Base-by-base conservation (phyloP, 1,284 basidiomycete genomes). In the Apiotrichum porosum region DNA sequence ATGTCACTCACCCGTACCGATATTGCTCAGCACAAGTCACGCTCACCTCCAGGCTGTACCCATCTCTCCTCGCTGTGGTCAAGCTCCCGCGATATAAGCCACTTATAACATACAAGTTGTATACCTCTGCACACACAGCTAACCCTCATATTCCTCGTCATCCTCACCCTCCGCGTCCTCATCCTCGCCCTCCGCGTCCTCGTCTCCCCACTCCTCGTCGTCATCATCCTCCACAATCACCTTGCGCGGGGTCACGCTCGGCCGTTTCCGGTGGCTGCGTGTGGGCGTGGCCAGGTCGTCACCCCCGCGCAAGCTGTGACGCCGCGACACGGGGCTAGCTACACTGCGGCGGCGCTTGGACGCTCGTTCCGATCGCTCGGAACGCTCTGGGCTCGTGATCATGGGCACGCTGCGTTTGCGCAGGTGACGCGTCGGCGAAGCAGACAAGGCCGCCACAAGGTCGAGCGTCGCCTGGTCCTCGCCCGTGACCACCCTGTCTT, bases 401-500 rank as follows among this genome's bases (percentile, higher is more conserved):
- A 38, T 39, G 26, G 34, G 39, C 10, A 47, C 35, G 9, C 44
- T 45, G 5, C 66, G 56, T 22, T 60, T 59, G 17, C 69, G 48
- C n/a, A 71, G 51, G 23, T 34, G 55, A 19, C 67, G 50, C 12
- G 48, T 49, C 2, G 65, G 62, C 14, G 52, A 56, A 1, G 38
- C 42, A 3, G 63, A 51, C 18, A 68, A 44, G 4, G 60, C 58
- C 5, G 65, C 62, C 12, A 69, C 63, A 14, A 68, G 60, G 14
- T 59, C 61, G 6, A 66, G 54, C 6, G 66, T 69, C 26, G 65
- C 66, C 42, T 56, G 51, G 51, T 66, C 66, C 52, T 68, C 53
- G 3, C 65, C 69, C 6, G 52, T 45, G 3, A 50, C 37, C 24
- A 65, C 34, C 36, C 47, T 44, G 26, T 46, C 42, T 9, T 43